Base-by-base conservation (phyloP, 192 early-diverging fungal species). In the Coemansia sp. region DNA sequence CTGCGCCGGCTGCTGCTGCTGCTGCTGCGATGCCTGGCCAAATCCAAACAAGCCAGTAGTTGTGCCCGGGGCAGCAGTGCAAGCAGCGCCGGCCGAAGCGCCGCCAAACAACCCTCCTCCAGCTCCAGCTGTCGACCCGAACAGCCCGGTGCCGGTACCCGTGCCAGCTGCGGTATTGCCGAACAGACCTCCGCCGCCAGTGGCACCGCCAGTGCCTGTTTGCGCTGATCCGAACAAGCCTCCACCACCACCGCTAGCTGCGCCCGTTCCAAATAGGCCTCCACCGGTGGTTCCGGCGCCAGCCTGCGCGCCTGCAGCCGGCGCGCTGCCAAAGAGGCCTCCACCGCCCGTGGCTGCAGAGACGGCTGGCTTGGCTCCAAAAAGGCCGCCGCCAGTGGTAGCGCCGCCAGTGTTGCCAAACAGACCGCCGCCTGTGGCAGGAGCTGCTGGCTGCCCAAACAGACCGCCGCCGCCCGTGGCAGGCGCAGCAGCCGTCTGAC, bases 1-100 rank as follows among this genome's bases (percentile, higher is more conserved):
- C 73, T 43, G 84, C 71, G 54, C 68, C 49, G 22, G 65, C 53
- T 67, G 74, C 63, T 67, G 65, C 53, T 60, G 58, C n/a, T n/a
- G n/a, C n/a, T n/a, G n/a, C n/a, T n/a, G n/a, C 10, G 45, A 37
- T 27, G 46, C 38, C 59, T 60, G 25, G 12, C 68, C 70, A 59
- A 69, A 70, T 2, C 60, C 64, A 35, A 62, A 43, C 24, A 65
- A 59, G 20, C 65, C 57, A 39, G 53, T 68, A 6, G 56, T 22
- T 37, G 35, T 32, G 32, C 65, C 59, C 9, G 60, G 9, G 6
- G 65, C 42, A 1, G 42, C 38, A 1, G 63, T 10, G 3, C 17
- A n/a, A n/a, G n/a, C 37, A 8, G 56, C 7, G 2, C 65, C 65
- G 60, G 59, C 35, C 37, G 56, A 17, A 3, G 56, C 29, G 35